A percentile compares a stretch with the other conserved stretches of the same genome.
phyloP scores from a whole-genome alignment of 257 asterid genomes.

The Echium plantagineum region DNA sequence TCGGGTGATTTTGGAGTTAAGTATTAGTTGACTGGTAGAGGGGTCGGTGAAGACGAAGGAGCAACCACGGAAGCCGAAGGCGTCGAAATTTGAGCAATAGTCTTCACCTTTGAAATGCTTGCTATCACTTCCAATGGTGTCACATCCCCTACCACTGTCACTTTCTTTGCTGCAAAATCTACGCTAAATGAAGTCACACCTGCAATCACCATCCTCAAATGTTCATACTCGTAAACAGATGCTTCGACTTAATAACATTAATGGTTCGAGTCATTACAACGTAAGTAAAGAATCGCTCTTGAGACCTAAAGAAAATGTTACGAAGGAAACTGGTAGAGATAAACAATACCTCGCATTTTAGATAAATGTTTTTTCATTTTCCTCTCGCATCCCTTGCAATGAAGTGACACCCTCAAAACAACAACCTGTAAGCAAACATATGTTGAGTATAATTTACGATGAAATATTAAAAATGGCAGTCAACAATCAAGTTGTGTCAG shows the following conservation, averaged over 20 bases:
- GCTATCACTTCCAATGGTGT: constrained; percentile 63
- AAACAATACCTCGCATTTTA: constrained; percentile 58
- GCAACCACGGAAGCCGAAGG: constrained; percentile 17
- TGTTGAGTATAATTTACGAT: background rate
- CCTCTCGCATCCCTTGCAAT: constrained; percentile 85
- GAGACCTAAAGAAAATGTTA: too few species aligned
- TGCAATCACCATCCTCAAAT: constrained; percentile 12
- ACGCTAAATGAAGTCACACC: constrained; percentile 74
- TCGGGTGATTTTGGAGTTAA: too few species aligned
- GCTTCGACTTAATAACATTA: too few species aligned
- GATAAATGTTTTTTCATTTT: constrained; percentile 80
- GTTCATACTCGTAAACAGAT: too few species aligned
- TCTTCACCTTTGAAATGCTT: constrained; percentile 80
- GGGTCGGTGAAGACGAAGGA: background rate
- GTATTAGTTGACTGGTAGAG: background rate
- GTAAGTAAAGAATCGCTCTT: background rate
- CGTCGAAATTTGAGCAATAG: constrained; percentile 55
- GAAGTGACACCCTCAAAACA: constrained; percentile 72
- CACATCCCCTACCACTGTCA: constrained; percentile 61
- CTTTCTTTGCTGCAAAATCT: constrained; percentile 74
- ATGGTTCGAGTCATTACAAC: background rate
- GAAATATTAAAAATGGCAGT: too few species aligned
- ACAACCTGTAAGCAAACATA: constrained; percentile 40
- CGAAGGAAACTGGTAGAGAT: too few species aligned
- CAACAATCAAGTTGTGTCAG: too few species aligned